Conservation (phyloP, 371 early-diverging fungal species). For the Mortierella sp. region DNA sequence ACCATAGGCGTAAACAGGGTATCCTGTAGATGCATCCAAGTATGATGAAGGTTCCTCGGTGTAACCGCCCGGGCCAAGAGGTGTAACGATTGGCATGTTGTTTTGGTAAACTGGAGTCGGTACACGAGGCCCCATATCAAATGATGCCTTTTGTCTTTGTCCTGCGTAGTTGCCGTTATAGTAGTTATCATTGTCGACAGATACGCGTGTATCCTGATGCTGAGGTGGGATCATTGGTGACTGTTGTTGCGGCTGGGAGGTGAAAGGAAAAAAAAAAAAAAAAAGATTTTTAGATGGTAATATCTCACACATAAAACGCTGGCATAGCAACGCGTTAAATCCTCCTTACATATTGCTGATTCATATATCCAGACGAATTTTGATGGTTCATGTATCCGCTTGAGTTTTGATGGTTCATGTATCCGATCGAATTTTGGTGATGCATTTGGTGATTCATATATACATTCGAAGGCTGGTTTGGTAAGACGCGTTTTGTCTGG, state of each 20-base stretch:
- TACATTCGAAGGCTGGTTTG: conserved; percentile 12
- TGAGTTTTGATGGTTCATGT: conserved; percentile 19
- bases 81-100: conserved; percentile 6
- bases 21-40: conserved; percentile 9
- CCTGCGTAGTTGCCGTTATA: conserved; percentile 26
- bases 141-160: conserved; percentile 28
- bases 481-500: conserved; percentile 10
- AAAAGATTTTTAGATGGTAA: no score
- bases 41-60: conserved; percentile 30
- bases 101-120: neutral
- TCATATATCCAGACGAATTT: neutral
- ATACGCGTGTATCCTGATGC: conserved; percentile 3
- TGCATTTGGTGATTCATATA: conserved; percentile 1
- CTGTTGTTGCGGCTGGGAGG: neutral
- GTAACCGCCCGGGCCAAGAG: conserved; percentile 8
- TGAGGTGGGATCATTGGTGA: neutral
- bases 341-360: conserved; percentile 21
- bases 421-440: conserved; percentile 1
- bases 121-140: conserved; percentile 8
- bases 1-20: conserved; percentile 21
- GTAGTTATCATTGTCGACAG: conserved; percentile 14
- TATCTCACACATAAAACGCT: neutral
- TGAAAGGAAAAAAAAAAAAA: neutral
- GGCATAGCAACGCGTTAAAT: neutral
- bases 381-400: conserved; percentile 8